A percentile compares a stretch with the other conserved stretches of the same genome.
Evolutionary conservation across 306 rosid species (phyloP).

Genomic region (Begonia fuchsioides): DNA sequence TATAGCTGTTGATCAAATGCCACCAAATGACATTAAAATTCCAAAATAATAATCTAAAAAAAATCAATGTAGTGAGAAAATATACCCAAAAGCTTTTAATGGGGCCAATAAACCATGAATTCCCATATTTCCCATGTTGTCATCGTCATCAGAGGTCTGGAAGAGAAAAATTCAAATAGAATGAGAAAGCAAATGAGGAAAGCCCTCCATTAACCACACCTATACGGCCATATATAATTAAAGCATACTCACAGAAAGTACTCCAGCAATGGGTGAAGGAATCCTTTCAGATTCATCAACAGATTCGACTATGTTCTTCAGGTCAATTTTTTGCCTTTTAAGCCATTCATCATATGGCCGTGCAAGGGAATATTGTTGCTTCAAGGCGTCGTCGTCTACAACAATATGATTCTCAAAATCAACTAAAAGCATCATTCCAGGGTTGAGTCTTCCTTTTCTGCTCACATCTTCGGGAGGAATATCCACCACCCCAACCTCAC

Average conservation of each 20-base stretch:
- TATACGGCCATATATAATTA: not conserved
- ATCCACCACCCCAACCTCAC: conserved; percentile 98
- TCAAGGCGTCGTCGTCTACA: conserved; percentile 89
- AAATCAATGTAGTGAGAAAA: not conserved
- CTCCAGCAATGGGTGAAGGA: conserved; percentile 67
- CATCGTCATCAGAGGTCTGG: conserved; percentile 49
- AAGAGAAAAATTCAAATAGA: not conserved
- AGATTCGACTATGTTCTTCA: conserved; percentile 60
- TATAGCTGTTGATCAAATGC: conserved; percentile 46
- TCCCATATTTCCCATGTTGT: conserved; percentile 65
- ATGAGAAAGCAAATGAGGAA: conserved; percentile 11
- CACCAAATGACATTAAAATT: too few species aligned
- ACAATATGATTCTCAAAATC: conserved; percentile 89
- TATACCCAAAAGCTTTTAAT: conserved; percentile 89
- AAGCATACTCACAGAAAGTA: conserved; percentile 42
- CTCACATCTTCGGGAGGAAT: conserved; percentile 77
- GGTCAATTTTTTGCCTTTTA: conserved; percentile 71
- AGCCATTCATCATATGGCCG: conserved; percentile 93
- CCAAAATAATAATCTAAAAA: too few species aligned
- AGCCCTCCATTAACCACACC: conserved; percentile 4
- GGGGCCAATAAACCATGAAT: conserved; percentile 71
- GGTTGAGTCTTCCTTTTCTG: conserved; percentile 92
- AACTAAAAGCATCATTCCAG: conserved; percentile 98
- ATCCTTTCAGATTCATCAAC: conserved; percentile 49
- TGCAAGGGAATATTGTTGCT: conserved; percentile 77